Evolutionary conservation across 2,329 filamentous ascomycete species (phyloP), one percentile per base, ranked within the genome.

Genomic region (Diaporthe sp.): DNA sequence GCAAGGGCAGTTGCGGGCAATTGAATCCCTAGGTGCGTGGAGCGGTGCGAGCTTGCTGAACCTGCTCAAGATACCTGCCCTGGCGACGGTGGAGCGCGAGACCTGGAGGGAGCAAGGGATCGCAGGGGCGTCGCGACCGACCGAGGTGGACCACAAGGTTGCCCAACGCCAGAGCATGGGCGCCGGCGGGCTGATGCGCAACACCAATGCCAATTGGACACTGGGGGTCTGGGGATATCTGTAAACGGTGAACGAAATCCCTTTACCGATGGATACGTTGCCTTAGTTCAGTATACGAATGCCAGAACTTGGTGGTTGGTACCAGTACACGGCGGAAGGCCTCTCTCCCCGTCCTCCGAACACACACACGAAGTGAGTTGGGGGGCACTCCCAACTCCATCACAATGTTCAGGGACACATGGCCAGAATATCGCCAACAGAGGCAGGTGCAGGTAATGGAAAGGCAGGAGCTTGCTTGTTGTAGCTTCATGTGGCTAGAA

Each of bases 21-120:
- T 95, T 2, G 91, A 94, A 77, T 92, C 92, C 0, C 84, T 96
- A 1, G 94, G 94, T 0, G 86, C 94, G 2, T 96, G 94, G 94
- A 89, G 90, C 28, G 94, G 94, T 15, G 94, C 92, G 4, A 95
- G 93, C 81, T 81, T 96, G 72, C 85, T 94, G 25, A 90, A 92
- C 3, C 91, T 93, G 78, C 85, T 95, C 75, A 93, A 92, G 74
- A 87, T 95, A 5, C 90, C 91, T 49, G 91, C 93, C 2, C 88
- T 94, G 71, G 92, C 93, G 2, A 90, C 92, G 42, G 86, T 96
- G 28, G 94, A 95, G 77, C 87, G 92, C 37, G 94, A 96, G 9
- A 86, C 90, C 46, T 96, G 94, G 88, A 82, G 92, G 61, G 91
- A 91, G 78, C 89, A 94, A 78, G 94, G 94, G 2, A 84, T 90